A percentile compares a stretch with the other conserved stretches of the same genome.
Conservation (phyloP, 805 yeast species). For the Starmerella gropengiesseri region DNA sequence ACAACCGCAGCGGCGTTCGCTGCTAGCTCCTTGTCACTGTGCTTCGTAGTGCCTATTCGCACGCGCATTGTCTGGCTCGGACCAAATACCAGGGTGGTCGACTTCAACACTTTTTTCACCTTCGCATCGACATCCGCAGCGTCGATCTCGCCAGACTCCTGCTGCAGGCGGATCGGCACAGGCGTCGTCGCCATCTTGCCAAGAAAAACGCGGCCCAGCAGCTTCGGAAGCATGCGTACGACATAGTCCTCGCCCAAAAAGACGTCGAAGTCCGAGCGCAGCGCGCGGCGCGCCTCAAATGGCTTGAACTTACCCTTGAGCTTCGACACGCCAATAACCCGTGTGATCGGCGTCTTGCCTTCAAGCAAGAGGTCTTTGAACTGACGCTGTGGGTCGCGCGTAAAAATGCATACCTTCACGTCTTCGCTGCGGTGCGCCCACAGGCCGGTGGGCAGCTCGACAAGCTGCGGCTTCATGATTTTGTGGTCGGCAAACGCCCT, state of each 20-base stretch:
- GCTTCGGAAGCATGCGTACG: constrained; percentile 66
- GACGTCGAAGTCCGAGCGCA: constrained; percentile 55
- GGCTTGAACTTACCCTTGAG: constrained; percentile 77
- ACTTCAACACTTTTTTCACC: constrained; percentile 45
- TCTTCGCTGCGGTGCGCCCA: constrained; percentile 33
- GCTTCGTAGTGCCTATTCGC: constrained; percentile 49
- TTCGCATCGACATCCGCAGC: constrained; percentile 45
- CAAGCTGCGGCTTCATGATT: constrained; percentile 35
- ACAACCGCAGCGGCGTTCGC: constrained; percentile 52
- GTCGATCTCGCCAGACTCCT: constrained; percentile 35
- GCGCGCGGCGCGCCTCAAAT: constrained; percentile 76
- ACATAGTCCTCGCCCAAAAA: constrained; percentile 79
- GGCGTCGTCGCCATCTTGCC: constrained; percentile 59
- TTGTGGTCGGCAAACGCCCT: constrained; percentile 52
- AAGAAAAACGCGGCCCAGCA: constrained; percentile 72
- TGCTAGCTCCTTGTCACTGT: constrained; percentile 40
- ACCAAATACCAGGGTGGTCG: constrained; percentile 57
- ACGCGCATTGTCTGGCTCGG: constrained; percentile 59
- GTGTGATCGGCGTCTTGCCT: constrained; percentile 26
- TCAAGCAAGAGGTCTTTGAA: constrained; percentile 32
- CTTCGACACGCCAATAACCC: constrained; percentile 60
- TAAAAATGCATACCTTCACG: constrained; percentile 50
- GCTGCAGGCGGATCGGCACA: constrained; percentile 35
- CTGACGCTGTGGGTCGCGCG: constrained; percentile 50
- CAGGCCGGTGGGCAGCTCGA: constrained; percentile 37